Evolutionary conservation across 139 green algal genomes (phyloP).

Genomic region (Coelastrella sp.): DNA sequence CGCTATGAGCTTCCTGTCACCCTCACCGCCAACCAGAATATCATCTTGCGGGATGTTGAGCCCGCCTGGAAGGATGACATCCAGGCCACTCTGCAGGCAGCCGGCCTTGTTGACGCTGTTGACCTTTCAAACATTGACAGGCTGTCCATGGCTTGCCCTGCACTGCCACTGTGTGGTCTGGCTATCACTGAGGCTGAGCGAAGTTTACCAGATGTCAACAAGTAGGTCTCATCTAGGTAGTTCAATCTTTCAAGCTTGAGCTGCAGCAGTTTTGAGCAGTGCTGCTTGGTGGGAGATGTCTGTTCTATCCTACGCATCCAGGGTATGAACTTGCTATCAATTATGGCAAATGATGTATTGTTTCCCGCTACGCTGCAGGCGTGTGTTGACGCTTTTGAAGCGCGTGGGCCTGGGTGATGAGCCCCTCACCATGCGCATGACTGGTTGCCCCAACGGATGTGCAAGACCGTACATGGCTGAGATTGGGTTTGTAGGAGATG

Average conservation of each 20-base stretch:
- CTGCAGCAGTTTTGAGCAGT: no score
- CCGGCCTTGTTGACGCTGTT: slow-evolving; percentile 27
- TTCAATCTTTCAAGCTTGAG: no score
- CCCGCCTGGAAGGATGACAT: slow-evolving; percentile 90
- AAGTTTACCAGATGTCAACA: slow-evolving; percentile 91
- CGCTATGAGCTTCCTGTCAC: slow-evolving; percentile 47
- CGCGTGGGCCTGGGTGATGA: slow-evolving; percentile 78
- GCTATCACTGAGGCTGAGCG: slow-evolving; percentile 98
- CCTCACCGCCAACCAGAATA: slow-evolving; percentile 84
- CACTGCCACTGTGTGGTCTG: slow-evolving; percentile 97
- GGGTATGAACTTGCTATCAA: background rate
- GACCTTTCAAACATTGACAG: slow-evolving; percentile 39
- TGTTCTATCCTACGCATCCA: no score
- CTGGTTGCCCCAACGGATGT: slow-evolving; percentile 99
- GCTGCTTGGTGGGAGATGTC: no score
- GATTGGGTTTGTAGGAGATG: slow-evolving; percentile 98
- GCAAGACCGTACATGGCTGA: slow-evolving; percentile 99
- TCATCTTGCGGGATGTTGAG: slow-evolving; percentile 95
- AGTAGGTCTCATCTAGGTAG: background rate
- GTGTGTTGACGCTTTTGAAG: slow-evolving; percentile 74
- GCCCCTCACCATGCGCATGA: slow-evolving; percentile 95
- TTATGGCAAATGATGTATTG: background rate
- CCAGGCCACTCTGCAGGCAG: slow-evolving; percentile 65
- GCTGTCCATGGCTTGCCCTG: slow-evolving; percentile 97
- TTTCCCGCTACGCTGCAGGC: slow-evolving; percentile 35